Evolutionary conservation across 441 rosid species (phyloP).

Genomic region (Aquilaria agallochum): DNA sequence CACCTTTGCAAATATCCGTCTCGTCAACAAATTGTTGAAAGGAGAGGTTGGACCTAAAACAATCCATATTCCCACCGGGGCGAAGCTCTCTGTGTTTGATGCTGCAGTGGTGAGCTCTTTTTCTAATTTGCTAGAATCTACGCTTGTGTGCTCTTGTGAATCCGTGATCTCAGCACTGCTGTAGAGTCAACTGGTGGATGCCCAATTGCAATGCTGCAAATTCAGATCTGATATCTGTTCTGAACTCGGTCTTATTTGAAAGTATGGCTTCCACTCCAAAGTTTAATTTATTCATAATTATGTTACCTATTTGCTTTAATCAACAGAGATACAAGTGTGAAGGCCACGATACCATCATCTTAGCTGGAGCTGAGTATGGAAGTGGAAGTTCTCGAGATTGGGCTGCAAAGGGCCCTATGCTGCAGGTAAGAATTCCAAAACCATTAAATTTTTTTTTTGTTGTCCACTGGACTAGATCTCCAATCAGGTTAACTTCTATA

Average conservation of each 20-base stretch:
- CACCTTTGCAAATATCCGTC: conserved; percentile 79
- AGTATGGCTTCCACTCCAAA: background rate
- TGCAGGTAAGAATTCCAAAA: conserved; percentile 49
- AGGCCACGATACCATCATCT: conserved; percentile 63
- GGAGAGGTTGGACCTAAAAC: conserved; percentile 97
- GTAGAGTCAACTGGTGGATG: too few species aligned
- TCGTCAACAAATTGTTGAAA: conserved; percentile 73
- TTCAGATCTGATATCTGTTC: background rate
- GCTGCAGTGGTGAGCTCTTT: conserved; percentile 65
- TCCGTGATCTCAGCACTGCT: too few species aligned
- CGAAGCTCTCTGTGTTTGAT: conserved; percentile 86
- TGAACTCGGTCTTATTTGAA: background rate
- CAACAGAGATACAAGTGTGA: conserved; percentile 67
- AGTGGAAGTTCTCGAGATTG: conserved; percentile 98
- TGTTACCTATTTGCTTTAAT: background rate
- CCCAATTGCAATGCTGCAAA: background rate
- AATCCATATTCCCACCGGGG: conserved; percentile 76
- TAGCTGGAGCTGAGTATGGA: conserved; percentile 95
- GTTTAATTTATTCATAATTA: too few species aligned
- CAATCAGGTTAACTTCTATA: background rate
- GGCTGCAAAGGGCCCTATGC: conserved; percentile 99
- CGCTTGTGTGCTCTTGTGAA: too few species aligned
- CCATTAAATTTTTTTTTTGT: background rate
- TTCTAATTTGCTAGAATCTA: background rate
- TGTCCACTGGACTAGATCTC: background rate